Conservation (phyloP, 139 green algal genomes). For the Ettlia oleoabundans region DNA sequence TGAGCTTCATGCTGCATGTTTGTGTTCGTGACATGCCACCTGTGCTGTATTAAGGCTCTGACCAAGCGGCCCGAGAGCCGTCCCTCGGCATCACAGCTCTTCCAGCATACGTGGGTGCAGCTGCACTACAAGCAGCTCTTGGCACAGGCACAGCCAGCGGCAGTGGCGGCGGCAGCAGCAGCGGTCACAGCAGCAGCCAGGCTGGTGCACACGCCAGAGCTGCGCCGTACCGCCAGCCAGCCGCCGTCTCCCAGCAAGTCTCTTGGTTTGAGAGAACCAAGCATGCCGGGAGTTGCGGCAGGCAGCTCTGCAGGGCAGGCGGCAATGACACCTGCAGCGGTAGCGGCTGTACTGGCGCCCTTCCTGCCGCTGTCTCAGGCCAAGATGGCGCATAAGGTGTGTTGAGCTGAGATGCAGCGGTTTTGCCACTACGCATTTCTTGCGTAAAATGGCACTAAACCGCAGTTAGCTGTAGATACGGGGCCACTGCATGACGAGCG, state of each 20-base stretch:
- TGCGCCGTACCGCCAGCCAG: slow-evolving; percentile 29
- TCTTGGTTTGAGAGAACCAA: no score
- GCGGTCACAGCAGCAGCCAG: no score
- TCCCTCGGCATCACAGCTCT: slow-evolving; percentile 11
- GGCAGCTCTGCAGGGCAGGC: not conserved
- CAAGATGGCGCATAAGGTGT: slow-evolving; percentile 26
- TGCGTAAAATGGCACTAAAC: no score
- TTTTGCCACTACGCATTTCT: no score
- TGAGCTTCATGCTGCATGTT: no score
- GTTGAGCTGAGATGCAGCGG: no score
- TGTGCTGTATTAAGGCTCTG: not conserved
- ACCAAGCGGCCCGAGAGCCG: slow-evolving; percentile 24
- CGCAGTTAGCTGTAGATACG: no score
- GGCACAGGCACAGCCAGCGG: not conserved
- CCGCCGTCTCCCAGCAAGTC: slow-evolving; percentile 29
- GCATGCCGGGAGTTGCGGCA: not conserved
- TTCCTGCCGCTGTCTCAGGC: slow-evolving; percentile 34
- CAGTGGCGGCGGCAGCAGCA: not conserved
- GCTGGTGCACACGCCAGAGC: slow-evolving; percentile 20
- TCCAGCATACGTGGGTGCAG: slow-evolving; percentile 17
- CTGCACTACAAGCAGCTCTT: not conserved
- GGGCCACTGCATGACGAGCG: no score
- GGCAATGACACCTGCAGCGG: not conserved
- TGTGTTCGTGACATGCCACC: no score
- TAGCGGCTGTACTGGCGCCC: slow-evolving; percentile 8